Evolutionary conservation across 176 grass and related monocot genomes (phyloP).

Genomic region (Microstegium vimineum): DNA sequence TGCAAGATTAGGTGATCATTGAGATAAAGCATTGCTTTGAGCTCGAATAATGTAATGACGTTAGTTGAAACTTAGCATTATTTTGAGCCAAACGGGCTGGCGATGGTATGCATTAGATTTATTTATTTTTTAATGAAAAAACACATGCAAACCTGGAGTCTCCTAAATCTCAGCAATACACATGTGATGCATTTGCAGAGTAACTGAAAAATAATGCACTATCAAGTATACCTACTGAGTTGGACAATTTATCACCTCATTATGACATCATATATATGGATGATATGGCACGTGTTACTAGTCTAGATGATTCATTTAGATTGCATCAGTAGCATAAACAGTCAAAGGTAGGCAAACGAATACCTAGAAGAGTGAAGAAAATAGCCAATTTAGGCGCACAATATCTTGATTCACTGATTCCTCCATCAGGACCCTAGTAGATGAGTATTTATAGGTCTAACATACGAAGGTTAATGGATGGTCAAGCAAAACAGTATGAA

Average conservation of each 20-base stretch:
- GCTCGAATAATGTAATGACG: background rate
- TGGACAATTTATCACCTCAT: slow-evolving; percentile 17
- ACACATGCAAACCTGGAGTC: background rate
- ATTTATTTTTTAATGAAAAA: background rate
- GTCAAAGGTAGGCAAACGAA: no score
- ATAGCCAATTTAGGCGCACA: no score
- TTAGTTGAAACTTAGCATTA: background rate
- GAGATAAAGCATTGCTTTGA: no score
- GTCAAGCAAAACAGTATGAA: background rate
- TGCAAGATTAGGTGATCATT: background rate
- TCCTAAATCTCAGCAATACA: background rate
- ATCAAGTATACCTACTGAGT: background rate
- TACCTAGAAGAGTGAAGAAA: no score
- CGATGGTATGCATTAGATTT: background rate
- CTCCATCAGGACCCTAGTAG: slow-evolving; percentile 87
- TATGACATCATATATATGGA: background rate
- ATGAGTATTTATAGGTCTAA: background rate
- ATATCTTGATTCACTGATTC: slow-evolving; percentile 95
- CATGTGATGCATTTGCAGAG: background rate
- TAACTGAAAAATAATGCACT: background rate
- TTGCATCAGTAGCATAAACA: no score
- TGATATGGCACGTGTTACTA: background rate
- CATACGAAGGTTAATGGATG: background rate
- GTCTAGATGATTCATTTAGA: background rate
- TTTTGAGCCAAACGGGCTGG: background rate